A percentile compares a stretch with the other conserved stretches of the same genome.
Evolutionary conservation across 768 basidiomycete species (phyloP).

Genomic region (Termitomyces sp.): DNA sequence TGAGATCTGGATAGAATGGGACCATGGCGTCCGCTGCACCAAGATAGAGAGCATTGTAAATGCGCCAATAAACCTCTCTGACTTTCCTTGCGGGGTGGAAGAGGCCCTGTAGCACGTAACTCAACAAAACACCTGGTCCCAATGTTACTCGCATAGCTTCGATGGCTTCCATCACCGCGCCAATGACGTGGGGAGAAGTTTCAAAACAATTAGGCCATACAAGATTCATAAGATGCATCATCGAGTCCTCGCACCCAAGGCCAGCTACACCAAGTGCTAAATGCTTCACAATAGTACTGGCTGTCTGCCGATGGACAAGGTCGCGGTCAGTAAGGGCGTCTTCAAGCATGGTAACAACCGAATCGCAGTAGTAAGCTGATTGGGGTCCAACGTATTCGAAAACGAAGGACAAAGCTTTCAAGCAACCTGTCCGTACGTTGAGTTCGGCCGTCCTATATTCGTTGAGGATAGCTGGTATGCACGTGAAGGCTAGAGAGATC

Average conservation of each 20-base stretch:
- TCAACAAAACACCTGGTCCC: conserved; percentile 88
- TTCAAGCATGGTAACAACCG: conserved; percentile 96
- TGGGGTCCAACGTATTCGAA: conserved; percentile 98
- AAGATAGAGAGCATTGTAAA: conserved; percentile 93
- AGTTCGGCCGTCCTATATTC: conserved; percentile 98
- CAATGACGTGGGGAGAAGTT: conserved; percentile 96
- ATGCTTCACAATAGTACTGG: conserved; percentile 98
- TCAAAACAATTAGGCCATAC: conserved; percentile 99
- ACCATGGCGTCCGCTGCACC: conserved; percentile 90
- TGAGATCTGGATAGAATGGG: conserved; percentile 90
- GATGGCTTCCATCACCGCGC: conserved; percentile 96
- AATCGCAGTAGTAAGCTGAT: conserved; percentile 95
- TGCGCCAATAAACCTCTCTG: conserved; percentile 95
- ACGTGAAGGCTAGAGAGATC: conserved; percentile 72
- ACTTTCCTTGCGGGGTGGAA: conserved; percentile 98
- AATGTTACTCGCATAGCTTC: conserved; percentile 96
- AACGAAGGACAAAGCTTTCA: conserved; percentile 97
- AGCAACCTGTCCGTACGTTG: conserved; percentile 97
- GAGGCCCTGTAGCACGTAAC: conserved; percentile 90
- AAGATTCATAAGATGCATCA: conserved; percentile 96
- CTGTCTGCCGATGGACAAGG: conserved; percentile 96
- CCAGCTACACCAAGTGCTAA: conserved; percentile 95
- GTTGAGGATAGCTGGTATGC: conserved; percentile 97
- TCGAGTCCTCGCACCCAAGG: conserved; percentile 95
- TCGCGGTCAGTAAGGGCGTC: conserved; percentile 98